Base-by-base conservation (phyloP, 345 rosid genomes). In the Reutealis trisperma region DNA sequence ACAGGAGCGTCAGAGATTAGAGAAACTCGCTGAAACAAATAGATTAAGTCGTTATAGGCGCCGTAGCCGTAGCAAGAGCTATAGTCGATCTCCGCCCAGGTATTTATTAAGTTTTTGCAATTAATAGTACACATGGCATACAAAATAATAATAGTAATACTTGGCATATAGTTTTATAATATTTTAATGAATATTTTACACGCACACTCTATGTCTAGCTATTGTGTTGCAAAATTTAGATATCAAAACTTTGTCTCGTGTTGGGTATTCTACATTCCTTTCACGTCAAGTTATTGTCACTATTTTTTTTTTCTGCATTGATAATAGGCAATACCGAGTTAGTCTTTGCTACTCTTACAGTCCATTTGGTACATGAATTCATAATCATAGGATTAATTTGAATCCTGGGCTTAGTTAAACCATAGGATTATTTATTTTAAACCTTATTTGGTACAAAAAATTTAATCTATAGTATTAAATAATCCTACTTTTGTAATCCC, bases 1-100 rank as follows among this genome's bases (percentile, higher is more conserved):
- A 81, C 99, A 90, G 74, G 99, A 96, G 85, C 89, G 85, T 41
- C 97, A 91, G 72, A 92, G 97, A 86, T 88, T 84, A 84, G 97
- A 90, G 83, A 96, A 91, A 77, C 87, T 94, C 63, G 94, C 96
- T 37, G 98, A 96, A 88, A 92, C 97, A 81, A 96, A 91, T 82
- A 89, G 91, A 70, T 70, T 89, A 78, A 87, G 91, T 83, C 85
- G 89, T 68, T 67, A 73, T 63, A 89, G 98, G 87, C 87, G 66
- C 77, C 89, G 82, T 81, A 96, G 94, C 86, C 96, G 89, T 64
- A 91, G 97, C 82, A 90, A 94, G 87, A 92, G 95, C 85, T 73
- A 80, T 81, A 94, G 97, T 83, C 96, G 85, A 63, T 94, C 97
- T 73, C 97, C 98, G 34, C 89, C 92, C 42, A 91, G 97, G 99